Evolutionary conservation across 75 land plant genomes (phyloP), one percentile per base, ranked within the genome.

Genomic region (Pinus taeda): DNA sequence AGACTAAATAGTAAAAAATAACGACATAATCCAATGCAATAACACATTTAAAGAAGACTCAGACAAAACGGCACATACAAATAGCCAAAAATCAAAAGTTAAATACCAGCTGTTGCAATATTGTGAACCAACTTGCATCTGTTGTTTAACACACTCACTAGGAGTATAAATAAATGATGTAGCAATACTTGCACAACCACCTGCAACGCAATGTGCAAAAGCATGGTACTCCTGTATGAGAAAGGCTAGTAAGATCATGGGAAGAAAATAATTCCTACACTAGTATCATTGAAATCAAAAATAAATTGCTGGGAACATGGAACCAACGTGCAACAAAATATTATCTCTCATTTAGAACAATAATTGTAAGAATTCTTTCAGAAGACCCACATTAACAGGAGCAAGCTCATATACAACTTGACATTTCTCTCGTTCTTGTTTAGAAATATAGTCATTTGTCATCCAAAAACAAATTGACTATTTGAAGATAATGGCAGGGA

Each of bases 161-260:
- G 99, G 99, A 64, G 99, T 97, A 79, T 92, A 97, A 74, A 97
- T 85, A 79, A 94, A 85, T 39, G 99, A 97, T 15, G 99, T 97
- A 57, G 98, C 99, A 78, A 94, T 75, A 57, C 99, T 97, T 78
- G 99, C 93, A 88, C 98, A 97, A 71, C 95, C 99, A 79, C 99
- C 99, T 14, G 99, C 93, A 60, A 79, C 75, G 85, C 99, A 97
- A 80, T 97, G 95, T 36, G 90, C 97, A 57, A 97, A 69, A 78
- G 92, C 88, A 78, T 86, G 84, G 80, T 88, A 81, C 76, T 92
- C 99, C 99, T 97, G 81, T 63, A 81, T 21, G 63, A 69, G 53
- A 82, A 74, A 37, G 14, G 57, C 69, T 9, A 79, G 60, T 63
- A 29, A 59, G 42, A 26, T 37, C 20, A 26, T 15, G 24, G 21